These are phyloP conservation scores for Gloeophyllum trabeum DNA, from an alignment of 768 basidiomycete genomes.

Conservation along the genomic window DNA sequence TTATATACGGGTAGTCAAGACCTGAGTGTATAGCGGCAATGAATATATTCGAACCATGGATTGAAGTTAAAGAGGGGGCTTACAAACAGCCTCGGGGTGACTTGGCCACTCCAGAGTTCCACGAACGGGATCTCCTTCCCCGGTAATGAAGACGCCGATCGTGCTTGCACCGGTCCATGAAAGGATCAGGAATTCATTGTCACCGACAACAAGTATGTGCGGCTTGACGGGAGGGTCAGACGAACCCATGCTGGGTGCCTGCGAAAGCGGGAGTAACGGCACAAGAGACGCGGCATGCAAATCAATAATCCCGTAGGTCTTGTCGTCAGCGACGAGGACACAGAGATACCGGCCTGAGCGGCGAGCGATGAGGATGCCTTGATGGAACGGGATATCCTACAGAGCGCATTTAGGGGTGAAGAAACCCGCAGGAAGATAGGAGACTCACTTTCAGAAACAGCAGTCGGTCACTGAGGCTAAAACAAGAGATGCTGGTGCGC, in stretches of 20 bases:
- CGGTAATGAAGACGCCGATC: conserved; percentile 79
- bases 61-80: conserved; percentile 18
- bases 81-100: conserved; percentile 70
- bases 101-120: conserved; percentile 82
- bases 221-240: conserved; percentile 39
- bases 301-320: conserved; percentile 71
- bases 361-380: conserved; percentile 45
- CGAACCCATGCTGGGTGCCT: conserved; percentile 33
- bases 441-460: conserved; percentile 43
- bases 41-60: background rate
- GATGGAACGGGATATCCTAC: conserved; percentile 64
- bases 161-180: conserved; percentile 77
- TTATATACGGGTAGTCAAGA: conserved; percentile 74
- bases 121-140: conserved; percentile 78
- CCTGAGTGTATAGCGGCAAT: conserved; percentile 25
- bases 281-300: conserved; percentile 59
- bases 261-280: conserved; percentile 71
- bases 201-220: conserved; percentile 61
- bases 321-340: conserved; percentile 69
- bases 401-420: conserved; percentile 1
- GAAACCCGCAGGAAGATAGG: background rate
- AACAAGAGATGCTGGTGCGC: conserved; percentile 49
- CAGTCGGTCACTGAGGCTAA: conserved; percentile 52
- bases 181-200: conserved; percentile 76
- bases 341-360: conserved; percentile 57